A percentile compares a stretch with the other conserved stretches of the same genome.
Evolutionary conservation across 2,329 filamentous ascomycete species (phyloP).

Genomic region (Arthrobotrys megalospora): DNA sequence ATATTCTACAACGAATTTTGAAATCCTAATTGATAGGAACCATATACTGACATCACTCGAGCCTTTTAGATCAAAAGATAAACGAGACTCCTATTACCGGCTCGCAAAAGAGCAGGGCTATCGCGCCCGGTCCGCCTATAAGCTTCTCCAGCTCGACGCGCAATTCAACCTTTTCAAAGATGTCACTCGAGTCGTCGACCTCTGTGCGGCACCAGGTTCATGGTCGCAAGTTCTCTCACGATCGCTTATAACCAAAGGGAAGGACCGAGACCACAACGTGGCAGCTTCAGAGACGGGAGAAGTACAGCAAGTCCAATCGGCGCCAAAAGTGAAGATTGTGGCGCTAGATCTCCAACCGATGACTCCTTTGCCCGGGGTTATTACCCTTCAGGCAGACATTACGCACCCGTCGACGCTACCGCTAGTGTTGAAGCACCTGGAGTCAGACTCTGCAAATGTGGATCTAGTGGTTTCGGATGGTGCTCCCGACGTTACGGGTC

Average conservation of each 20-base stretch:
- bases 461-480: slow-evolving; percentile 96
- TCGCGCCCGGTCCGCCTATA: slow-evolving; percentile 96
- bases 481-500: slow-evolving; percentile 93
- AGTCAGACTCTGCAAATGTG: slow-evolving; percentile 77
- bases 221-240: slow-evolving; percentile 98
- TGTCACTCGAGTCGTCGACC: slow-evolving; percentile 92
- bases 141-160: slow-evolving; percentile 94
- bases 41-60: neutral
- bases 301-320: slow-evolving; percentile 69
- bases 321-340: slow-evolving; percentile 82
- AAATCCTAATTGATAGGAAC: neutral
- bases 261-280: slow-evolving; percentile 61
- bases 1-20: neutral
- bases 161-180: slow-evolving; percentile 93
- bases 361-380: slow-evolving; percentile 91
- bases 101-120: slow-evolving; percentile 99
- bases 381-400: slow-evolving; percentile 92
- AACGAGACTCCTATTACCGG: slow-evolving; percentile 96
- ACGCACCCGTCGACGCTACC: slow-evolving; percentile 97
- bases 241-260: slow-evolving; percentile 77
- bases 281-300: slow-evolving; percentile 68
- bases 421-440: slow-evolving; percentile 85
- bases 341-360: slow-evolving; percentile 97
- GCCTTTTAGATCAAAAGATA: slow-evolving; percentile 77
- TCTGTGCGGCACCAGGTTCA: slow-evolving; percentile 94